Percentiles rank a stretch among this genome's conserved stretches.
phyloP scores from a whole-genome alignment of 2,329 filamentous ascomycete species.

The Sarocladium oryzae region DNA sequence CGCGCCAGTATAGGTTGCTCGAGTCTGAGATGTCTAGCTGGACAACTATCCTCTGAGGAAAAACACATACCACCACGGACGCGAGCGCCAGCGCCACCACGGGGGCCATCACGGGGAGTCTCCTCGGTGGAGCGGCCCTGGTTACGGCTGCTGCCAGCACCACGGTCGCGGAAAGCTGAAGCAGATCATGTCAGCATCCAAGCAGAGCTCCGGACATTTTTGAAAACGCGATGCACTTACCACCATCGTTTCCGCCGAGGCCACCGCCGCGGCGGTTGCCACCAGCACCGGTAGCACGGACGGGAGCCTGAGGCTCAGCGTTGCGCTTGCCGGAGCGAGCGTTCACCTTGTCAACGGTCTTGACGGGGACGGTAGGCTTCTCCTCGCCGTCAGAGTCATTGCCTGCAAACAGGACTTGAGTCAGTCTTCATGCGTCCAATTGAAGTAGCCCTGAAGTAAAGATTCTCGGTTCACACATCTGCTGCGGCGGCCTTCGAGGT shows the following conservation, averaged over 20 bases:
- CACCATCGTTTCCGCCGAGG: constrained; percentile 74
- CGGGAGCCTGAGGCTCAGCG: constrained; percentile 66
- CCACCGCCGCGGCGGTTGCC: constrained; percentile 45
- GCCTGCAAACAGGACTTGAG: constrained; percentile 32
- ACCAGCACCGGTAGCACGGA: constrained; percentile 32
- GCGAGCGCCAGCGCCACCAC: constrained; percentile 59
- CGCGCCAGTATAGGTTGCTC: no score
- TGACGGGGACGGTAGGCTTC: constrained; percentile 77
- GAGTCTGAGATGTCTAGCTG: not conserved
- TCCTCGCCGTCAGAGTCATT: constrained; percentile 54
- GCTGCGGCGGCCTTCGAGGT: not conserved
- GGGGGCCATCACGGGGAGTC: constrained; percentile 48
- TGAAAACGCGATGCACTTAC: constrained; percentile 45
- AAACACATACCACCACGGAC: constrained; percentile 47
- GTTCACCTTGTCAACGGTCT: constrained; percentile 79
- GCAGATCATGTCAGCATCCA: constrained; percentile 13
- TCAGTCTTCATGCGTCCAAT: constrained; percentile 12
- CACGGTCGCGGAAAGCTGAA: constrained; percentile 82
- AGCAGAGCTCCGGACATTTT: constrained; percentile 1
- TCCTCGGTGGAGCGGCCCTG: constrained; percentile 73
- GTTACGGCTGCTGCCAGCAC: constrained; percentile 75
- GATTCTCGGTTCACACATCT: not conserved
- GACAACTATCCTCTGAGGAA: not conserved
- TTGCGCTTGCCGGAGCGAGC: constrained; percentile 78
- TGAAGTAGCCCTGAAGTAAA: not conserved